Evolutionary conservation across 495 filamentous ascomycete genomes (phyloP).

Genomic region (Talaromyces proteolyticus): DNA sequence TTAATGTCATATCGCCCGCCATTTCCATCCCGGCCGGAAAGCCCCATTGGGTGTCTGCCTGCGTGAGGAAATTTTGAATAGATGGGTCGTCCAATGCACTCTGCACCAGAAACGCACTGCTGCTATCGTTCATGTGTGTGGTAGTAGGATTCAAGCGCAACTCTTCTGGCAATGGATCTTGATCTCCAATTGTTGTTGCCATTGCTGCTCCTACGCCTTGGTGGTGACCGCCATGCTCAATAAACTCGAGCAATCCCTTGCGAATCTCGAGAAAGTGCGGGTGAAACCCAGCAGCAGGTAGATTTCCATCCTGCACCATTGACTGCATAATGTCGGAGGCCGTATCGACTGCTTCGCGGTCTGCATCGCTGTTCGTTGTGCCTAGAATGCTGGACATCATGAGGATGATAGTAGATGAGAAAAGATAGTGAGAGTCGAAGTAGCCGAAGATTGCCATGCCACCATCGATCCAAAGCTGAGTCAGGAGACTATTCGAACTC

Average conservation of each 20-base stretch:
- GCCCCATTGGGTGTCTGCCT: conserved; percentile 2
- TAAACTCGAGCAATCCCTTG: conserved; percentile 3
- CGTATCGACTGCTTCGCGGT: conserved; percentile 15
- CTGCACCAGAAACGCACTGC: conserved; percentile 3
- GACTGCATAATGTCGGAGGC: conserved; percentile 15
- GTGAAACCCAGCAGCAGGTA: conserved; percentile 12
- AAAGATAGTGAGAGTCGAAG: conserved; percentile 22
- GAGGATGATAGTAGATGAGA: conserved; percentile 20
- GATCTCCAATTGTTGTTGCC: not conserved
- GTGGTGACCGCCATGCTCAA: not conserved
- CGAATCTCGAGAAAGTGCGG: conserved; percentile 5
- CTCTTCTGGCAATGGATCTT: not conserved
- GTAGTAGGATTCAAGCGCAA: not conserved
- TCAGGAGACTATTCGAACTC: conserved; percentile 16
- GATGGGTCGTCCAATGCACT: conserved; percentile 1
- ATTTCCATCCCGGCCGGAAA: conserved; percentile 5
- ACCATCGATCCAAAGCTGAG: conserved; percentile 16
- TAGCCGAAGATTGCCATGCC: conserved; percentile 21
- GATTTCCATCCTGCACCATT: conserved; percentile 19
- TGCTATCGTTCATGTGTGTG: not conserved
- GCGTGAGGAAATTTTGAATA: conserved; percentile 1
- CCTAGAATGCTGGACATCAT: conserved; percentile 21
- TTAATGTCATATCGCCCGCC: conserved; percentile 1
- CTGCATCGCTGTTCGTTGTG: conserved; percentile 12
- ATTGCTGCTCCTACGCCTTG: not conserved